These are phyloP conservation scores for Fistulinella prunicolor DNA, from an alignment of 768 basidiomycete species.

Conservation along the genomic window DNA sequence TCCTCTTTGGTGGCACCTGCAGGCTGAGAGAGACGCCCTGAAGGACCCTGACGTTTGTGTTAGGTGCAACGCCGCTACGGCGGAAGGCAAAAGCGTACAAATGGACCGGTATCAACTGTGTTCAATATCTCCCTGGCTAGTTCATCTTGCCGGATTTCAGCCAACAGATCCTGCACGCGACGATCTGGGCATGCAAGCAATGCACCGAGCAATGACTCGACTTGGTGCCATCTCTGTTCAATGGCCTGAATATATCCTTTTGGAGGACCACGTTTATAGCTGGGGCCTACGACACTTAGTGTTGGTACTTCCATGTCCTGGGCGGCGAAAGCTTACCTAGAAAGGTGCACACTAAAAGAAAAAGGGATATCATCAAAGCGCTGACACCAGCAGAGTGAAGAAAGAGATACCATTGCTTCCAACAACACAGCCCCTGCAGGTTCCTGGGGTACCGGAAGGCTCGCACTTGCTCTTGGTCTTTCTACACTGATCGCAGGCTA, in stretches of 20 bases:
- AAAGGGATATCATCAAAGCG: conserved; percentile 18
- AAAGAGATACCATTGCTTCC: conserved; percentile 48
- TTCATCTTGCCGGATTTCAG: conserved; percentile 66
- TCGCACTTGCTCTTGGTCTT: conserved; percentile 90
- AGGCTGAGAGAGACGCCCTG: conserved; percentile 60
- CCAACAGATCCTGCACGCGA: conserved; percentile 57
- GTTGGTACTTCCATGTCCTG: not conserved
- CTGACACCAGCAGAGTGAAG: not conserved
- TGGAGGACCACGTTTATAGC: conserved; percentile 80
- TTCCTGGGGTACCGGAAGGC: conserved; percentile 43
- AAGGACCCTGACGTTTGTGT: conserved; percentile 52
- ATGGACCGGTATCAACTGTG: conserved; percentile 77
- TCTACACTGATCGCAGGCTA: conserved; percentile 85
- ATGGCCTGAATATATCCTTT: conserved; percentile 94
- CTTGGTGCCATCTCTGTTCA: conserved; percentile 88
- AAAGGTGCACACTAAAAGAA: conserved; percentile 61
- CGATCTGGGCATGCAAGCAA: conserved; percentile 71
- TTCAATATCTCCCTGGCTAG: conserved; percentile 74
- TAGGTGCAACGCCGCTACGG: not conserved
- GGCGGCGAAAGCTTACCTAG: conserved; percentile 39
- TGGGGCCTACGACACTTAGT: conserved; percentile 50
- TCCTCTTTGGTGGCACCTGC: conserved; percentile 70
- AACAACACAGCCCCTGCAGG: conserved; percentile 63
- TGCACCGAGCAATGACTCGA: conserved; percentile 85
- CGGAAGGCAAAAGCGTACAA: conserved; percentile 44